Percentiles rank a stretch among this genome's conserved stretches.
Conservation (phyloP, 768 basidiomycete species). For the Tulasnella sp. region DNA sequence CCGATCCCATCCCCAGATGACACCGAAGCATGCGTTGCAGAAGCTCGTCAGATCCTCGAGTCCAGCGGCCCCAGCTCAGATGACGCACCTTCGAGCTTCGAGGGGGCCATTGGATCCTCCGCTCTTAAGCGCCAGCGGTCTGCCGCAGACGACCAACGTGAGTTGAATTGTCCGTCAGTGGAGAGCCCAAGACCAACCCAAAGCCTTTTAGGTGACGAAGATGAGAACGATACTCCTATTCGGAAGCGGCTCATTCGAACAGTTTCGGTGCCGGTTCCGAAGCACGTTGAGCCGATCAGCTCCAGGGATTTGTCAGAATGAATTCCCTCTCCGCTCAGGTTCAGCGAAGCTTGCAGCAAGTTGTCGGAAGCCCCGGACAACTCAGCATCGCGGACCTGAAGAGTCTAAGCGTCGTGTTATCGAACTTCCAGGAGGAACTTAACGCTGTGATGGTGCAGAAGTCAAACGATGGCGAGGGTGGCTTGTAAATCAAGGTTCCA, state of each 20-base stretch:
- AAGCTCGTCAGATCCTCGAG: background rate
- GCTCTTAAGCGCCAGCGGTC: background rate
- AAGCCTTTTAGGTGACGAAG: background rate
- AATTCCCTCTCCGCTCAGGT: background rate
- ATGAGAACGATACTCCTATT: background rate
- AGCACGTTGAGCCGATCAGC: background rate
- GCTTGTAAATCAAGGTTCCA: background rate
- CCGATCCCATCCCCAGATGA: background rate
- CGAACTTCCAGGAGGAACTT: conserved; percentile 1
- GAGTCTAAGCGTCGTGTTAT: background rate
- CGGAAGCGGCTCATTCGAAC: background rate
- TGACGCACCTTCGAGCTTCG: background rate
- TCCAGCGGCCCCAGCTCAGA: background rate
- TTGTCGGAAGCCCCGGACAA: background rate
- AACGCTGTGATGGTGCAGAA: background rate
- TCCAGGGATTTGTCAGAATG: background rate
- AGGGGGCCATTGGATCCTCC: background rate
- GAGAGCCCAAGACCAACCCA: background rate
- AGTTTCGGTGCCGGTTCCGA: background rate
- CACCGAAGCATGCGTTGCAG: background rate
- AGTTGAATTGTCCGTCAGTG: background rate
- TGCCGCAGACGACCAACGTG: background rate
- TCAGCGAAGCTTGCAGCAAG: background rate
- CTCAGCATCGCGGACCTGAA: background rate
- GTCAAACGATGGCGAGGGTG: background rate